These are phyloP conservation scores for Parastagonospora avenae DNA, from an alignment of 2,329 filamentous ascomycete genomes.

Conservation along the genomic window DNA sequence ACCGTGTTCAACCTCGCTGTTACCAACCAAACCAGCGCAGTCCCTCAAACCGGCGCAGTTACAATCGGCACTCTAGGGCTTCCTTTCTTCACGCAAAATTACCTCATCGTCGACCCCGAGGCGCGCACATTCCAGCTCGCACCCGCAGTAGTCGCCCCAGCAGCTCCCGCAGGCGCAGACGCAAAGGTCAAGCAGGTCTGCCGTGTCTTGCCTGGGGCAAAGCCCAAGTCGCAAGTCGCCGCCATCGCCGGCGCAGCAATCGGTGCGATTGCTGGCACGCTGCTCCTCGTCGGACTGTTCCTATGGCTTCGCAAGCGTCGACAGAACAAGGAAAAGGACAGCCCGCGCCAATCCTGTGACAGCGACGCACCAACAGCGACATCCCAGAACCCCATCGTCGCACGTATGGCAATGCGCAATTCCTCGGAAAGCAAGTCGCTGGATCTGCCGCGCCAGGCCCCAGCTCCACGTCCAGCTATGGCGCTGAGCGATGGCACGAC, in stretches of 20 bases:
- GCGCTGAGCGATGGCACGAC: conserved; percentile 3
- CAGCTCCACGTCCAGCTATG: background rate
- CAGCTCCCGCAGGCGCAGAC: conserved; percentile 16
- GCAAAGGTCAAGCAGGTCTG: conserved; percentile 19
- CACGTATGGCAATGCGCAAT: background rate
- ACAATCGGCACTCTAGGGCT: conserved; percentile 14
- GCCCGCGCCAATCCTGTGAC: conserved; percentile 7
- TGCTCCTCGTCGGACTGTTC: conserved; percentile 11
- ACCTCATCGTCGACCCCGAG: conserved; percentile 23
- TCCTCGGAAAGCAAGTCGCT: conserved; percentile 13
- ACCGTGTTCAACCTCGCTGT: conserved; percentile 23
- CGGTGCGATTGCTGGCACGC: conserved; percentile 10
- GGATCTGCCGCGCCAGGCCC: conserved; percentile 12
- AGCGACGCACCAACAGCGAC: conserved; percentile 7
- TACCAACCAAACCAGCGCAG: conserved; percentile 15
- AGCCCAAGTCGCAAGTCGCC: conserved; percentile 8
- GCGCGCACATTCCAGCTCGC: conserved; percentile 21
- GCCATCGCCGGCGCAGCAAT: conserved; percentile 12
- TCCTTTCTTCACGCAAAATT: conserved; percentile 26
- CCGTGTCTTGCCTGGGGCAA: conserved; percentile 11
- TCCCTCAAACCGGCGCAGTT: no score
- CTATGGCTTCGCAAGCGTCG: conserved; percentile 9
- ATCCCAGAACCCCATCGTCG: conserved; percentile 6
- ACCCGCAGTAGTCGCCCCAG: conserved; percentile 15
- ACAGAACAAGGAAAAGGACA: background rate